Evolutionary conservation across 1,284 basidiomycete species (phyloP).

Genomic region (Naganishia albida): DNA sequence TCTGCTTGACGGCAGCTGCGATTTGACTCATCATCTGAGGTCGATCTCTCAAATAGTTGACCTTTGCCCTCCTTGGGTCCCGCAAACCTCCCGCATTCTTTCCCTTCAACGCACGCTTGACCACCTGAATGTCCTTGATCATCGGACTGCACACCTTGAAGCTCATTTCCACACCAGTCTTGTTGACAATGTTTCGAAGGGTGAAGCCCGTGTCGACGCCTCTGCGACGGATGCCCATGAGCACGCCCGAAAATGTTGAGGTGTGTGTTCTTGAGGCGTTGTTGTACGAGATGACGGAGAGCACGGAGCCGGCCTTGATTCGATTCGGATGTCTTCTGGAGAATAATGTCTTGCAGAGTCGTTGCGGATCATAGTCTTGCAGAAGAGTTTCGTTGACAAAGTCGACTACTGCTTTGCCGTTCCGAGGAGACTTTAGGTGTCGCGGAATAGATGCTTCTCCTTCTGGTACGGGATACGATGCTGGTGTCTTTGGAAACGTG

Average conservation of each 20-base stretch:
- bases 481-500: slow-evolving; percentile 60
- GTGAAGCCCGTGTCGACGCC: slow-evolving; percentile 80
- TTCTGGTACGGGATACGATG: slow-evolving; percentile 51
- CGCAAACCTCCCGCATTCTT: slow-evolving; percentile 38
- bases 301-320: slow-evolving; percentile 74
- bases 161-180: slow-evolving; percentile 86
- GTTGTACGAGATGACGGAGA: slow-evolving; percentile 64
- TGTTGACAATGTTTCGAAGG: slow-evolving; percentile 81
- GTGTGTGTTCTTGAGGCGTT: slow-evolving; percentile 63
- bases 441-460: slow-evolving; percentile 43
- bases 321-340: slow-evolving; percentile 66
- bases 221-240: slow-evolving; percentile 74
- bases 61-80: slow-evolving; percentile 48
- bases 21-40: slow-evolving; percentile 50
- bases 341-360: slow-evolving; percentile 69
- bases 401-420: slow-evolving; percentile 76
- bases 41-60: slow-evolving; percentile 51
- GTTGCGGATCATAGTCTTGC: slow-evolving; percentile 64
- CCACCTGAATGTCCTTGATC: slow-evolving; percentile 77
- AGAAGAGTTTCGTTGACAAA: slow-evolving; percentile 69
- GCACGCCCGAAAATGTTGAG: slow-evolving; percentile 77
- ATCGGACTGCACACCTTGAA: slow-evolving; percentile 81
- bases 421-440: slow-evolving; percentile 55
- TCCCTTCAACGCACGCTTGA: slow-evolving; percentile 42
- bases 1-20: slow-evolving; percentile 48